phyloP scores from a whole-genome alignment of 176 grass and related monocot species.

The Thinopyrum elongatum region DNA sequence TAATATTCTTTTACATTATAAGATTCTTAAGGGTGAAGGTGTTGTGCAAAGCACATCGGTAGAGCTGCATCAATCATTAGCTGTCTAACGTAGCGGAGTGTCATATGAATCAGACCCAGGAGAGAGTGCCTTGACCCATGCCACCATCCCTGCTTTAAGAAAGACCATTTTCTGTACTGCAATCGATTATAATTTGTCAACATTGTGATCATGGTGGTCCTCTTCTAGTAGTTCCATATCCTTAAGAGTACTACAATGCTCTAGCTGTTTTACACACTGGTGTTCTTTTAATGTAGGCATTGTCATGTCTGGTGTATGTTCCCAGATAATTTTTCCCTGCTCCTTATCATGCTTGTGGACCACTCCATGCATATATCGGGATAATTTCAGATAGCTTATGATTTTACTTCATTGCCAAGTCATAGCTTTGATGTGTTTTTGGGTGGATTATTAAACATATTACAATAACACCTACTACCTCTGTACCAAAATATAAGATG shows the following conservation, averaged over 20 bases:
- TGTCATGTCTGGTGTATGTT: background rate
- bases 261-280: background rate
- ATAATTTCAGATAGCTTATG: constrained; percentile 4
- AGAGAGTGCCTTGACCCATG: background rate
- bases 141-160: background rate
- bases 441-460: constrained; percentile 11
- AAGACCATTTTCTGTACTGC: background rate
- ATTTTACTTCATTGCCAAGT: background rate
- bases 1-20: background rate
- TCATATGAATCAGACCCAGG: background rate
- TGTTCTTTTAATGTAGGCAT: background rate
- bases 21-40: background rate
- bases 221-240: background rate
- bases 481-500: no score
- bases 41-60: background rate
- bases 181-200: background rate
- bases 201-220: background rate
- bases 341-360: background rate
- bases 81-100: background rate
- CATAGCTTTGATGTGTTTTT: background rate
- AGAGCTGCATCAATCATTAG: constrained; percentile 1
- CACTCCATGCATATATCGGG: background rate
- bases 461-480: background rate
- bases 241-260: background rate
- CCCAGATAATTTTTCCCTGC: background rate